Base-by-base conservation (phyloP, 2,329 filamentous ascomycete genomes). In the Monosporascus sp. region DNA sequence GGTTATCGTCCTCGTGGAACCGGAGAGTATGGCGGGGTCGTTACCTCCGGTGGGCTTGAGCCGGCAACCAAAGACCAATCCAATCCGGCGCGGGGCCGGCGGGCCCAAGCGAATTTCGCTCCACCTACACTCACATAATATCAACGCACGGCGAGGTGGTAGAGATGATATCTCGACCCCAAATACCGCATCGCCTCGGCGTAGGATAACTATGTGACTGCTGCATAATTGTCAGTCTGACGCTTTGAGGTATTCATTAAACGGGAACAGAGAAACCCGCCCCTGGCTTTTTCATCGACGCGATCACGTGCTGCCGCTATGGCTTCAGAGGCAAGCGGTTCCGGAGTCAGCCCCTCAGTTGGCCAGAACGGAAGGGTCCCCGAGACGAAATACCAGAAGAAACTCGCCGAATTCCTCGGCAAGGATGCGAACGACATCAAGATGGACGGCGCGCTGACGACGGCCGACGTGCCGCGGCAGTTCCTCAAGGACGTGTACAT, bases 401-500 rank as follows among this genome's bases (percentile, higher is more conserved):
- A 11, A 24, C 40, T 43, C 17, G 26, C 22, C 24, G 11, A 16
- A 16, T n/a, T 43, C 14, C 24, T 50, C 22, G 26, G 37, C 40
- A 27, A 31, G 20, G 38, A 50, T 7, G 5, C 8, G 16, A 38
- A 22, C 11, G 27, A 16, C 37, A n/a, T 40, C 7, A 1, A 27
- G 17, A 55, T 56, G 55, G 55, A 60, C 20, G 54, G 22, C 24
- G 49, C 56, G 24, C 51, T 62, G n/a, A 56, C 52, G 17, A 58
- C 57, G 26, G 40, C 52, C 8, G 58, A 60, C 5, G 58, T 62
- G 19, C 63, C 63, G 26, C 52, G 54, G 54, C 51, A 58, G 45
- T 67, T 66, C 47, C 63, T 68, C 38, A 58, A 60, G n/a, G 48
- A 47, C 20, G 58, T 60, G 7, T 60, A 61, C 24, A 55, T 69